Evolutionary conservation across 345 rosid genomes (phyloP), one percentile per base, ranked within the genome.

Genomic region (Combretum micranthum): DNA sequence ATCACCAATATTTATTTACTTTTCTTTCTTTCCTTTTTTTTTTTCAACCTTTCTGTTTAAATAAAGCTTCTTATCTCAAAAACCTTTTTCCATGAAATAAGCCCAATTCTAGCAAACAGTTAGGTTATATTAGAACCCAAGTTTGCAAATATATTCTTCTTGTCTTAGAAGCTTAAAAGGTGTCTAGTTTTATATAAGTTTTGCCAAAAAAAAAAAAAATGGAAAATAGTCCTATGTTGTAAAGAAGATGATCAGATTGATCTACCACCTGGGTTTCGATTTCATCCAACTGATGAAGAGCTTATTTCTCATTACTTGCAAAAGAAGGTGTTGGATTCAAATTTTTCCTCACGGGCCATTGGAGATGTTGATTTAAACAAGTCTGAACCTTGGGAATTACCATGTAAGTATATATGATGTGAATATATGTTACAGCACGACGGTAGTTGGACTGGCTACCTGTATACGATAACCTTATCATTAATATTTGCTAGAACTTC

Each of bases 301-400:
- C 98, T 91, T 59, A 92, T 92, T 60, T 75, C 80, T 37, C 87
- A 86, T 69, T 88, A 92, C 56, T 63, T 92, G 20, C 69, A 71
- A 70, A 81, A 80, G 68, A 88, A 88, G 70, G 98, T 86, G 56
- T 71, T 70, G 13, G 82, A 88, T 42, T 39, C 66, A 13, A 53
- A 50, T 55, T 92, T 92, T 75, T 42, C 83, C 1, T 73, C 88
- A 46, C 72, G 69, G 74, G 95, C 98, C 13, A 86, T 92, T 54
- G 98, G 93, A 42, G 95, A 88, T 61, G 97, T 86, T 12, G 98
- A 92, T 55, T 73, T 92, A 75, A 92, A 92, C 86, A 88, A 84
- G 80, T 81, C 93, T 53, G 98, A 92, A 72, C 98, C 98, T 8
- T 92, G 98, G 98, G 98, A 92, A 47, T 68, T 92, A 61, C 98